Evolutionary conservation across 73 alveolate genomes (phyloP).

Genomic region (Tetrahymena borealis): DNA sequence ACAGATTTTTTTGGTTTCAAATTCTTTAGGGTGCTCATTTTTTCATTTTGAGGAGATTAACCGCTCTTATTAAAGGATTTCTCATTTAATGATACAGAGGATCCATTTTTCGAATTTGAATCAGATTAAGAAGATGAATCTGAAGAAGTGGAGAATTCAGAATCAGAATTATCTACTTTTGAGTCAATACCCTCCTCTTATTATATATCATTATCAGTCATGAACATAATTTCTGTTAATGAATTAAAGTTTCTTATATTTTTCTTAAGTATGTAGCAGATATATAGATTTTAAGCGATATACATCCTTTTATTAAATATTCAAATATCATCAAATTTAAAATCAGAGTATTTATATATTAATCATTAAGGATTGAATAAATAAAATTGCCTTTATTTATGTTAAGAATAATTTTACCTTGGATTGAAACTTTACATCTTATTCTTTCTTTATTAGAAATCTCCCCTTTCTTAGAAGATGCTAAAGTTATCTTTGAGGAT

Average conservation of each 20-base stretch:
- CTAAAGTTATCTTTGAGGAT: background rate
- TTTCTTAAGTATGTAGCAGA: background rate
- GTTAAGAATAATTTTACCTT: background rate
- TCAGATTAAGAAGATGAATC: background rate
- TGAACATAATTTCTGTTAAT: background rate
- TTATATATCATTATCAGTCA: background rate
- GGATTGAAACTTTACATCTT: background rate
- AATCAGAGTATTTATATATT: too few species aligned
- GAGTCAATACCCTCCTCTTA: background rate
- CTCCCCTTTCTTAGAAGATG: background rate
- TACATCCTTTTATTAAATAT: background rate
- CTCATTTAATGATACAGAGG: background rate
- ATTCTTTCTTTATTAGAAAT: background rate
- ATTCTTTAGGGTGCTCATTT: background rate
- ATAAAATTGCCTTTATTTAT: too few species aligned
- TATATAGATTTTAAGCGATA: background rate
- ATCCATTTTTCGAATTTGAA: background rate
- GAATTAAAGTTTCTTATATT: background rate
- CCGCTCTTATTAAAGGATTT: background rate
- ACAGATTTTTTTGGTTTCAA: too few species aligned
- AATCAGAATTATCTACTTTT: background rate
- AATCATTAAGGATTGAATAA: too few species aligned
- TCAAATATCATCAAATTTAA: too few species aligned
- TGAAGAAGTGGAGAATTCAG: background rate
- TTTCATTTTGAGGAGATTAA: too few species aligned